phyloP scores from a whole-genome alignment of 345 rosid genomes.

The Murraya paniculata region DNA sequence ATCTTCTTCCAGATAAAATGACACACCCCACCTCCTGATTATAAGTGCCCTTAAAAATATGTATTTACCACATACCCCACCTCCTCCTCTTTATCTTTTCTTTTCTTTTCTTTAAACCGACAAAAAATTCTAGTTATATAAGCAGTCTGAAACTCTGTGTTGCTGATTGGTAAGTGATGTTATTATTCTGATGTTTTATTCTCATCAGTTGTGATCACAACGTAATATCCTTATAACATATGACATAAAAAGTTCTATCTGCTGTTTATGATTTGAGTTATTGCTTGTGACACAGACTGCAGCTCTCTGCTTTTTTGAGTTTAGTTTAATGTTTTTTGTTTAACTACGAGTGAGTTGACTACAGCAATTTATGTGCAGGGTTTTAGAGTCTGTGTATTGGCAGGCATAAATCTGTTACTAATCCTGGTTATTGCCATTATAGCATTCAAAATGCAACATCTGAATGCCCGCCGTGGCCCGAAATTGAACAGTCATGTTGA shows the following conservation, averaged over 20 bases:
- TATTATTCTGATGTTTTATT: background rate
- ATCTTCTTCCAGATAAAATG: background rate
- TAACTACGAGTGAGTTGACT: background rate
- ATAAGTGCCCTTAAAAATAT: too few relatives aligned
- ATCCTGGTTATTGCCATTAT: slow-evolving; percentile 20
- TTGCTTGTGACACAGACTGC: background rate
- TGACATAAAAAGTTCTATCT: background rate
- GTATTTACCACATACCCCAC: too few relatives aligned
- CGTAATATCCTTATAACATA: background rate
- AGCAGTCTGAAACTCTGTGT: background rate
- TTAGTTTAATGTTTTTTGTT: background rate
- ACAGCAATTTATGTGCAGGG: slow-evolving; percentile 25
- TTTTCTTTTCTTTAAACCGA: too few relatives aligned
- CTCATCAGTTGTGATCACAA: too few relatives aligned
- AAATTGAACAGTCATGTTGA: slow-evolving; percentile 24
- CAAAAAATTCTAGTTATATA: background rate
- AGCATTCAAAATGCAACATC: background rate
- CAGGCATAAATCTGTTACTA: slow-evolving; percentile 11
- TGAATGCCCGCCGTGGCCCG: background rate
- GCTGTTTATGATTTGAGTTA: background rate
- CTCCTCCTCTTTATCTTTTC: too few relatives aligned
- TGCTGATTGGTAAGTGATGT: background rate
- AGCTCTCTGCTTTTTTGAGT: background rate
- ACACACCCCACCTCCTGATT: too few relatives aligned
- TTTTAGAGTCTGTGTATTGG: background rate